Percentiles rank a stretch among this genome's conserved stretches.
Evolutionary conservation across 495 filamentous ascomycete genomes (phyloP).

Genomic region (Aspergillus carlsbadensis): DNA sequence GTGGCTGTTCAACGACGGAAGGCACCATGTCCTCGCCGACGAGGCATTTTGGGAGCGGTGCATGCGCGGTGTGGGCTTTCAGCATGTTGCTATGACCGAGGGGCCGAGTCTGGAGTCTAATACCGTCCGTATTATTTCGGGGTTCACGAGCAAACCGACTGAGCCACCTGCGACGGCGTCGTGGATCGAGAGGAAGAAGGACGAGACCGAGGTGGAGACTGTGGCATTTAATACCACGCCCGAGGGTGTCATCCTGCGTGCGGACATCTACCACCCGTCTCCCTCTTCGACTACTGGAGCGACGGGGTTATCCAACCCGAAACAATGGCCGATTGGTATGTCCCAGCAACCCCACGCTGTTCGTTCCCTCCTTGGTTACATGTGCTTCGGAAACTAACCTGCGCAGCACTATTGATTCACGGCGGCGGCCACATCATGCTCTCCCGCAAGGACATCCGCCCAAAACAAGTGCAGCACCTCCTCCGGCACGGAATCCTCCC

Average conservation of each 20-base stretch:
- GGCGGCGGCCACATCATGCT: slow-evolving; percentile 54
- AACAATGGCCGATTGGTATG: neutral
- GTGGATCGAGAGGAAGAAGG: no score
- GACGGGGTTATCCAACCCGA: no score
- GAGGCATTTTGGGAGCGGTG: neutral
- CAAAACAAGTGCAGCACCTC: slow-evolving; percentile 38
- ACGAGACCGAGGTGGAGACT: slow-evolving; percentile 23
- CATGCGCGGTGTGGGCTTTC: slow-evolving; percentile 1
- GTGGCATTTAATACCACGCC: slow-evolving; percentile 30
- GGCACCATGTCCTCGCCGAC: slow-evolving; percentile 19
- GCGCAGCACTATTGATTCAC: slow-evolving; percentile 56
- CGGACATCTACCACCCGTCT: slow-evolving; percentile 47
- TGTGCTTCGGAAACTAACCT: no score
- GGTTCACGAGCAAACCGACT: neutral
- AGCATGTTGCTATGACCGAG: slow-evolving; percentile 1
- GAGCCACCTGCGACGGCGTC: no score
- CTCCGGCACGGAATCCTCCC: slow-evolving; percentile 47
- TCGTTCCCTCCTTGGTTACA: no score
- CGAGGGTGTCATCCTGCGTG: slow-evolving; percentile 24
- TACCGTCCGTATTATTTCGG: neutral
- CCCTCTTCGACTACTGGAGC: neutral
- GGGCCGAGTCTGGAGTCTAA: neutral
- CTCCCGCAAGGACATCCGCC: slow-evolving; percentile 45
- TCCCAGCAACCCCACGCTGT: no score
- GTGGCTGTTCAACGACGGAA: slow-evolving; percentile 35